These are phyloP conservation scores for Acacia crassicarpa DNA, from an alignment of 306 rosid species.

Conservation along the genomic window DNA sequence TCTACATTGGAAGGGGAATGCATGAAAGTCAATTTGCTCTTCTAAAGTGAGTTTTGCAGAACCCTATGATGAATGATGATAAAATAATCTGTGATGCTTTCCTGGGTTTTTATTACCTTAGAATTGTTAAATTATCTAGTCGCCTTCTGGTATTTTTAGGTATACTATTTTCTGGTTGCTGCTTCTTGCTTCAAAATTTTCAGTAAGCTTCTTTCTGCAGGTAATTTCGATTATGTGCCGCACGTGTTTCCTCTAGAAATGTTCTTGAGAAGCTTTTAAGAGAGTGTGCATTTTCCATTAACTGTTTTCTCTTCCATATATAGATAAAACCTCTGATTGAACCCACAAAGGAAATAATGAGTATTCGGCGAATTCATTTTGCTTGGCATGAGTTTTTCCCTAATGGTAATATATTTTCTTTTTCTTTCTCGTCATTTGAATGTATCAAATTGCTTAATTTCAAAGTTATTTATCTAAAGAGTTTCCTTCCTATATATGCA, in stretches of 20 bases:
- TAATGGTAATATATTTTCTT: constrained; percentile 50
- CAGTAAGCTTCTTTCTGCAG: constrained; percentile 81
- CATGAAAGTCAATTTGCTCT: constrained; percentile 94
- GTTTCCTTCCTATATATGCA: constrained; percentile 43
- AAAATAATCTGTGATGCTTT: constrained; percentile 15
- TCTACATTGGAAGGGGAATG: constrained; percentile 96
- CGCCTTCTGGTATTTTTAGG: constrained; percentile 50
- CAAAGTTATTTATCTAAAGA: constrained; percentile 24
- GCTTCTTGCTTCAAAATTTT: constrained; percentile 73
- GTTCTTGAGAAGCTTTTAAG: constrained; percentile 25
- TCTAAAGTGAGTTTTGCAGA: constrained; percentile 68
- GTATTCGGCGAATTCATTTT: constrained; percentile 59
- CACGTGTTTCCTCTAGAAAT: constrained; percentile 20
- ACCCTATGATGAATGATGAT: background rate
- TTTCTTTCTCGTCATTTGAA: constrained; percentile 23
- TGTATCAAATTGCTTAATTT: constrained; percentile 16
- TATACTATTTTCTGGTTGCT: constrained; percentile 94
- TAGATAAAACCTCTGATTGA: constrained; percentile 87
- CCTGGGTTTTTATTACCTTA: constrained; percentile 16
- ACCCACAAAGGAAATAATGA: constrained; percentile 92
- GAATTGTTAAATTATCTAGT: constrained; percentile 22
- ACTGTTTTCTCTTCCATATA: constrained; percentile 22
- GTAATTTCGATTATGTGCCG: constrained; percentile 36
- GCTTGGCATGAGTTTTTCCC: constrained; percentile 97
- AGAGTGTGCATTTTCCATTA: background rate